These are phyloP conservation scores for Pythium vanterpoolii DNA, from an alignment of 352 stramenopile species.

Conservation along the genomic window DNA sequence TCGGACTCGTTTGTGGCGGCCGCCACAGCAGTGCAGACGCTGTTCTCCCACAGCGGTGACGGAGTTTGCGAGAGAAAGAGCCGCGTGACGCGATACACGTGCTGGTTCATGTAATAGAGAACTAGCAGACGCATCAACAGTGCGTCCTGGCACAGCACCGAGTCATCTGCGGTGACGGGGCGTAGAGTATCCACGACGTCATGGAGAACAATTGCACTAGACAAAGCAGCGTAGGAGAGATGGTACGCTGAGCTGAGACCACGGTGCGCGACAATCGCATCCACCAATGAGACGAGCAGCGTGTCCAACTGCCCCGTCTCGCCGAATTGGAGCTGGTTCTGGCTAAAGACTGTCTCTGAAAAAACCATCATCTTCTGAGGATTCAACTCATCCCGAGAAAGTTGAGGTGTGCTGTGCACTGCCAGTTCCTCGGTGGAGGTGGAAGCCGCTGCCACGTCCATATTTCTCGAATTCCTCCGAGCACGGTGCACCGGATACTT, in stretches of 20 bases:
- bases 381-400: not conserved
- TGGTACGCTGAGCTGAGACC: constrained; percentile 9
- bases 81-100: constrained; percentile 35
- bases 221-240: constrained; percentile 10
- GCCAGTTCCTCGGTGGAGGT: not conserved
- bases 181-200: constrained; percentile 12
- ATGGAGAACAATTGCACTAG: constrained; percentile 19
- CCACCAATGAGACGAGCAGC: constrained; percentile 9
- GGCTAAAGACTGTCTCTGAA: not conserved
- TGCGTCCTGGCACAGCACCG: not conserved
- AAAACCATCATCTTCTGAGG: not conserved
- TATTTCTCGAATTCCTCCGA: not conserved
- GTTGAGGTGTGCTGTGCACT: not conserved
- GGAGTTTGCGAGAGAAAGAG: constrained; percentile 22
- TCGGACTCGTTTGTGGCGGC: not conserved
- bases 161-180: not conserved
- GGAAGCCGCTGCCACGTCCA: not conserved
- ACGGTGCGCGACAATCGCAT: constrained; percentile 9
- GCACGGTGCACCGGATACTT: constrained; percentile 22
- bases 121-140: constrained; percentile 33
- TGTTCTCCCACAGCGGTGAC: constrained; percentile 8
- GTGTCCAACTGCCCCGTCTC: constrained; percentile 7
- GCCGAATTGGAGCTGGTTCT: not conserved
- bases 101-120: constrained; percentile 45
- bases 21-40: not conserved